These are phyloP conservation scores for Fraxinus greggii DNA, from an alignment of 305 asterid species.

Conservation along the genomic window DNA sequence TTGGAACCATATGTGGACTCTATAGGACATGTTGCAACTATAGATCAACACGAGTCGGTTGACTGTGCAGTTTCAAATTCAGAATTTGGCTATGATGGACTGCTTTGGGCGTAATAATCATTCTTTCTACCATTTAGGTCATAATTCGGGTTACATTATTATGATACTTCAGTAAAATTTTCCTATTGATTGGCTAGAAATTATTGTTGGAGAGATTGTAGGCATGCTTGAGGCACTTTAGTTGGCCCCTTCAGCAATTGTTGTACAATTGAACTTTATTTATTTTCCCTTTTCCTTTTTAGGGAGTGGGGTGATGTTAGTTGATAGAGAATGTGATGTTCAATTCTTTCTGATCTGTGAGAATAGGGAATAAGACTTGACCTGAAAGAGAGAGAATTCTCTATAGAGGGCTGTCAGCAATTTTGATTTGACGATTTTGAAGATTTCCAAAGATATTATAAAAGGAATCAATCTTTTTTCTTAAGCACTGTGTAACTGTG, in stretches of 20 bases:
- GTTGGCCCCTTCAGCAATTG: neutral
- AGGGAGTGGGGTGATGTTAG: neutral
- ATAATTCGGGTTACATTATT: conserved; percentile 6
- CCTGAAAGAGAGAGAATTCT: neutral
- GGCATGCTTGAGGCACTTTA: neutral
- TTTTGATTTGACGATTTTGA: neutral
- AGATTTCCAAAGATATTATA: neutral
- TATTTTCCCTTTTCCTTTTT: neutral
- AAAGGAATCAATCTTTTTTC: neutral
- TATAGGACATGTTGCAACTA: conserved; percentile 26
- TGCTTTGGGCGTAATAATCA: conserved; percentile 62
- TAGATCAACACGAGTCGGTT: conserved; percentile 48
- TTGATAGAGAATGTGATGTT: neutral
- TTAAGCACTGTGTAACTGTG: neutral
- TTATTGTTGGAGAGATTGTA: neutral
- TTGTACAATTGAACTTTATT: neutral
- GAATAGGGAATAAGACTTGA: neutral
- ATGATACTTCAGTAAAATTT: neutral
- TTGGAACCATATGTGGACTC: conserved; percentile 58
- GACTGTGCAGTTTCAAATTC: conserved; percentile 64
- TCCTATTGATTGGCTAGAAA: neutral
- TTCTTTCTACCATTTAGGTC: neutral
- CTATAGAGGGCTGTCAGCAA: neutral
- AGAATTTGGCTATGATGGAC: conserved; percentile 74
- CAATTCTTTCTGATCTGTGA: neutral